A percentile compares a stretch with the other conserved stretches of the same genome.
These are phyloP conservation scores for Fagopyrum homotropicum DNA, from an alignment of 148 eudicot genomes.

Conservation along the genomic window DNA sequence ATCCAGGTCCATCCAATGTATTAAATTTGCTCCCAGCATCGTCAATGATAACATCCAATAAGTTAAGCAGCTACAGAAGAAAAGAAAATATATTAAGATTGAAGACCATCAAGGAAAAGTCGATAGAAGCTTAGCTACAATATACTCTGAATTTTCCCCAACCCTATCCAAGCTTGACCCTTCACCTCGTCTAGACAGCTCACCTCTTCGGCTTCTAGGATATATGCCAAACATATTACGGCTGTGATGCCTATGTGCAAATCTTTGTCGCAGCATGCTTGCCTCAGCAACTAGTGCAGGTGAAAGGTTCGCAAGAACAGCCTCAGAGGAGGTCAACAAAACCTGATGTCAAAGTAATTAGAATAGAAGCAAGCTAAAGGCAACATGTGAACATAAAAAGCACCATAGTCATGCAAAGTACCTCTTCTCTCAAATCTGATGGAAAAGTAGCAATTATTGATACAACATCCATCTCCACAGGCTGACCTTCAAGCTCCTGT, in stretches of 20 bases:
- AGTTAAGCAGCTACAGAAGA: constrained; percentile 53
- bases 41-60: constrained; percentile 80
- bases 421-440: constrained; percentile 95
- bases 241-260: constrained; percentile 77
- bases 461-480: constrained; percentile 97
- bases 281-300: constrained; percentile 99
- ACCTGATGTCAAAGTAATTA: constrained; percentile 37
- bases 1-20: constrained; percentile 38
- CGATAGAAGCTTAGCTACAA: not conserved
- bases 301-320: constrained; percentile 89
- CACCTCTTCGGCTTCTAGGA: constrained; percentile 85
- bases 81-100: not conserved
- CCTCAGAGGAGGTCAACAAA: constrained; percentile 94
- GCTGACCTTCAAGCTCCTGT: constrained; percentile 95
- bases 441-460: constrained; percentile 99
- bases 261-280: constrained; percentile 89
- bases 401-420: constrained; percentile 13
- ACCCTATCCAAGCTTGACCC: constrained; percentile 62
- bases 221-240: constrained; percentile 84
- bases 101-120: not conserved
- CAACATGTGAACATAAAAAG: too few species aligned
- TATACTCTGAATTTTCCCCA: constrained; percentile 27
- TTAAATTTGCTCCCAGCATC: constrained; percentile 64
- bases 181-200: constrained; percentile 82
- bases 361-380: not conserved